Evolutionary conservation across 495 filamentous ascomycete genomes (phyloP).

Genomic region (Lophium mytilinum): DNA sequence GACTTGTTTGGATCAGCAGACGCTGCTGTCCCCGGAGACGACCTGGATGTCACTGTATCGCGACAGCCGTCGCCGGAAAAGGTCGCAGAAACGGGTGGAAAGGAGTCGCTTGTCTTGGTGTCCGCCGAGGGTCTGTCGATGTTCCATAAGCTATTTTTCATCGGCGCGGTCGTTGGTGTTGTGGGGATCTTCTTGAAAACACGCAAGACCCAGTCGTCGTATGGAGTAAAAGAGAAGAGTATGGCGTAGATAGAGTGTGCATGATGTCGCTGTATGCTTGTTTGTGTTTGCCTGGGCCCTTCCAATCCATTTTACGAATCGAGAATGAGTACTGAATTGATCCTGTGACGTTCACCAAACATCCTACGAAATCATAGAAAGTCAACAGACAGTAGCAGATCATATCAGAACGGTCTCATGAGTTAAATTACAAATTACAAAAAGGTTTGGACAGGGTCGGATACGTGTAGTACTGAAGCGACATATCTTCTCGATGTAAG

Average conservation of each 20-base stretch:
- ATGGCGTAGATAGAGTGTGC: constrained; percentile 28
- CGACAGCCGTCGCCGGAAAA: constrained; percentile 7
- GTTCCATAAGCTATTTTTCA: constrained; percentile 38
- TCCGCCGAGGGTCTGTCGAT: constrained; percentile 19
- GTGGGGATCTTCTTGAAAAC: constrained; percentile 36
- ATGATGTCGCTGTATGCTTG: no score
- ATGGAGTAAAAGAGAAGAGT: constrained; percentile 33
- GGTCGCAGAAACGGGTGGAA: constrained; percentile 18
- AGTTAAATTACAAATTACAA: no score
- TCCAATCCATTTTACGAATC: no score
- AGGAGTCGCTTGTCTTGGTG: constrained; percentile 3
- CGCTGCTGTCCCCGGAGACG: constrained; percentile 29
- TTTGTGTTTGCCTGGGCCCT: no score
- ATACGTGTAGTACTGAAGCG: no score
- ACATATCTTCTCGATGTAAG: no score
- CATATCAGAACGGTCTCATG: no score
- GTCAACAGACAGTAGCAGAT: no score
- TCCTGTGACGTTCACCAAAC: no score
- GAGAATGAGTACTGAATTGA: no score
- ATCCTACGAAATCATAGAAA: no score
- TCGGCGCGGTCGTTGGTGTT: constrained; percentile 37
- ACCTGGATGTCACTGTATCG: constrained; percentile 33
- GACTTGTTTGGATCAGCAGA: constrained; percentile 31
- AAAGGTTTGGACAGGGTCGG: no score
- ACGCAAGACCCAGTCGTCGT: constrained; percentile 12